These are phyloP conservation scores for Solanum virginianum DNA, from an alignment of 257 asterid species.

Conservation along the genomic window DNA sequence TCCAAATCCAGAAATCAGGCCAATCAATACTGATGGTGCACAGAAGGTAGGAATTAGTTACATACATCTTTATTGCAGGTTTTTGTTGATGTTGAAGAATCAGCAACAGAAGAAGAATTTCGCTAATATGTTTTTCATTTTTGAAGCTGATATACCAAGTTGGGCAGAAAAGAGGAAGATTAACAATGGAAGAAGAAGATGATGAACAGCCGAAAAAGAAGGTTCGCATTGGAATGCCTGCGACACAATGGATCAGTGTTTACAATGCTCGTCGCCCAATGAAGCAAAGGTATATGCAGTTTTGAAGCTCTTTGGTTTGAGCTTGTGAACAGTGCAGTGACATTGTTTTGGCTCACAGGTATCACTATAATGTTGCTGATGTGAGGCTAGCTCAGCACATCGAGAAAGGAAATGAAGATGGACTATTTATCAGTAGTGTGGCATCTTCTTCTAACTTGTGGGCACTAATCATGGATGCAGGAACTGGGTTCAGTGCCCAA, in stretches of 20 bases:
- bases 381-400: constrained; percentile 35
- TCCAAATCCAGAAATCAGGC: constrained; percentile 45
- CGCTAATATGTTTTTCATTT: neutral
- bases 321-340: neutral
- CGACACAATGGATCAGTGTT: constrained; percentile 51
- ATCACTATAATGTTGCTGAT: constrained; percentile 47
- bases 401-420: constrained; percentile 43
- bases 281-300: constrained; percentile 38
- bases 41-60: constrained; percentile 40
- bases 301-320: neutral
- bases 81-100: neutral
- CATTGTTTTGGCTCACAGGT: constrained; percentile 17
- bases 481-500: constrained; percentile 43
- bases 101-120: neutral
- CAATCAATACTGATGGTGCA: constrained; percentile 53
- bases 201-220: constrained; percentile 47
- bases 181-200: constrained; percentile 35
- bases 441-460: constrained; percentile 43
- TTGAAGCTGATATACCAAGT: constrained; percentile 37
- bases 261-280: constrained; percentile 50
- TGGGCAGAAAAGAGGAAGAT: constrained; percentile 47
- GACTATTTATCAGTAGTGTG: constrained; percentile 38
- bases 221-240: constrained; percentile 51
- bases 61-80: neutral
- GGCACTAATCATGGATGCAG: constrained; percentile 62